phyloP scores from a whole-genome alignment of 2,329 filamentous ascomycete genomes.

The Diatrype stigma region DNA sequence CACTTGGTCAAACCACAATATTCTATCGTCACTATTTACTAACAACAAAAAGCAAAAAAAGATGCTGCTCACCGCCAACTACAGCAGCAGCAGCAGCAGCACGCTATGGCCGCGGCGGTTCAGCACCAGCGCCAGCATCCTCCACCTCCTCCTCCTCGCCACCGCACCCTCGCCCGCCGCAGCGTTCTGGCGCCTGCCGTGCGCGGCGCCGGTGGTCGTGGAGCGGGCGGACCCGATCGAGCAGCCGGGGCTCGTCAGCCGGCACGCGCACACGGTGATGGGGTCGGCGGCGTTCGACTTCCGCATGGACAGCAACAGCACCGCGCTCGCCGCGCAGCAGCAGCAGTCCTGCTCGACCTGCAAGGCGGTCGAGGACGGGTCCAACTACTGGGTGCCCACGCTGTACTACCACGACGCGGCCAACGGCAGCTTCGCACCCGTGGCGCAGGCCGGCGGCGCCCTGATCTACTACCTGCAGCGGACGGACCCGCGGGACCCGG shows the following conservation, averaged over 20 bases:
- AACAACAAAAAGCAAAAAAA: too few species aligned
- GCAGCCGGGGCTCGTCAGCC: constrained; percentile 46
- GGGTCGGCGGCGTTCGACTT: constrained; percentile 59
- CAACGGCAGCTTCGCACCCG: constrained; percentile 54
- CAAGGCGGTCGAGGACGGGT: constrained; percentile 56
- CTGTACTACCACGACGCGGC: constrained; percentile 45
- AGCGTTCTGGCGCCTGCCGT: constrained; percentile 22
- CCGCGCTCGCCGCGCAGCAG: constrained; percentile 44
- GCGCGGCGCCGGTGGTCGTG: constrained; percentile 19
- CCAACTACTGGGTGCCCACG: constrained; percentile 65
- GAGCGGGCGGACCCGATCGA: constrained; percentile 58
- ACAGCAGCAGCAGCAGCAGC: too few species aligned
- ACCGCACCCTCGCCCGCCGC: constrained; percentile 8
- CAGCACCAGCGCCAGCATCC: background rate
- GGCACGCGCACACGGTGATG: constrained; percentile 58
- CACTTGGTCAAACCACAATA: too few species aligned
- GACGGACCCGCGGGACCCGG: constrained; percentile 31
- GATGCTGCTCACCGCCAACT: too few species aligned
- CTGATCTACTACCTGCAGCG: constrained; percentile 56
- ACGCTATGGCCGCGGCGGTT: too few species aligned
- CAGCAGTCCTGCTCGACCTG: constrained; percentile 61
- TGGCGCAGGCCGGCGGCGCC: constrained; percentile 36
- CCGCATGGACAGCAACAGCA: constrained; percentile 50
- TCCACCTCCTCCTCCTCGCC: constrained; percentile 7
- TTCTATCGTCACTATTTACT: too few species aligned